Evolutionary conservation across 2,329 filamentous ascomycete genomes (phyloP).

Genomic region (Pseudomassariella vexata): DNA sequence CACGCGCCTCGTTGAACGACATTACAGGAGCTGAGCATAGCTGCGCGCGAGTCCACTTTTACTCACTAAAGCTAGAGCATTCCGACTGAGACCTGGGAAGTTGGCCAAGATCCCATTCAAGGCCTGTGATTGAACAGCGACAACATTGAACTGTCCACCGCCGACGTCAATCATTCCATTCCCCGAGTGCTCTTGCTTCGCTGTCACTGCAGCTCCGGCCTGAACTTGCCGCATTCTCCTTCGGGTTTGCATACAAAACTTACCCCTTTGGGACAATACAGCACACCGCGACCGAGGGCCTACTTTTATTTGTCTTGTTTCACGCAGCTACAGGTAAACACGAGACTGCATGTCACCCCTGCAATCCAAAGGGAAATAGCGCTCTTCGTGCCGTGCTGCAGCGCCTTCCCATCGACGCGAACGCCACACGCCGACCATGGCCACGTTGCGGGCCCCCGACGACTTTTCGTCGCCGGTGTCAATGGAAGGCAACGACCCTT

Average conservation of each 20-base stretch:
- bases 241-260: no score
- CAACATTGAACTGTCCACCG: no score
- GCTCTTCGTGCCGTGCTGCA: constrained; percentile 15
- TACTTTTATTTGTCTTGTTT: constrained; percentile 7
- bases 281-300: constrained; percentile 12
- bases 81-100: no score
- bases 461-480: not conserved
- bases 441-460: not conserved
- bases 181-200: constrained; percentile 9
- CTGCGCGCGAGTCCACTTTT: no score
- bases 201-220: constrained; percentile 12
- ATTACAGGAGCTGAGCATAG: no score
- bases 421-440: no score
- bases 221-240: constrained; percentile 11
- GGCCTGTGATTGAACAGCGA: no score
- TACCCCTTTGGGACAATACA: no score
- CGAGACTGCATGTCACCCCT: constrained; percentile 21
- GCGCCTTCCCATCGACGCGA: constrained; percentile 3
- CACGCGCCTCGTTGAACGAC: no score
- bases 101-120: no score
- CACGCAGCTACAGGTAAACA: constrained; percentile 9
- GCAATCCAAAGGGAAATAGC: constrained; percentile 20
- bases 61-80: no score
- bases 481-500: constrained; percentile 46
- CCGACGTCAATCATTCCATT: constrained; percentile 5